Base-by-base conservation (phyloP, 2,329 filamentous ascomycete species). In the Colletotrichum graminicola region DNA sequence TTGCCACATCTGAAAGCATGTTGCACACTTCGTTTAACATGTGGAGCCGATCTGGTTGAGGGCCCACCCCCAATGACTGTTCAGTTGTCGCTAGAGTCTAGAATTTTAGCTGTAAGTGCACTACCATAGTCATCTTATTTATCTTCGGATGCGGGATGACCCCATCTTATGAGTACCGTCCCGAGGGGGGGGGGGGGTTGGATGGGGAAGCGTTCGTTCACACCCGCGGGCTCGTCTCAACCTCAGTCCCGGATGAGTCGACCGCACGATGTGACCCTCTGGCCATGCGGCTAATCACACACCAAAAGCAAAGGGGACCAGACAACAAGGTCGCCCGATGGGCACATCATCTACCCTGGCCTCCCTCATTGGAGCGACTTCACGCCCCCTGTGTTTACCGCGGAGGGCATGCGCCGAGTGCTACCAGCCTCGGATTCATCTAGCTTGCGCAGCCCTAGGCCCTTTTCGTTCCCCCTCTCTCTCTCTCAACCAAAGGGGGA, bases 331-430 rank as follows among this genome's bases (percentile, higher is more conserved):
- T 67, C 43, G 56, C 54, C 69, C 47, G 55, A 69, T 69, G 65
- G 41, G 54, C 54, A 34, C 67, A n/a, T 49, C 11, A 23, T 26
- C 65, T 16, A 12, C 66, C 69, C 54, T 23, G 54, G 26, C 52
- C 49, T 56, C 43, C 45, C 65, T 72, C 47, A 72, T 72, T 72
- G 69, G 69, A 72, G 69, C 69, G 59, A 66, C 67, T 64, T 64
- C 32, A 21, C 23, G 14, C 18, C 49, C 32, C 26, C 65, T 69
- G 65, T 59, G 45, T 54, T 55, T 41, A 64, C 29, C 66, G 45
- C 69, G 69, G 69, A 72, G 66, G 69, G 41, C 52, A 60, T 36
- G 51, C 69, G 47, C 69, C 69, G 69, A 72, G 66, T 72, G 51
- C 69, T 43, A 68, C 47, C 59, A 45, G 54, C 66, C 60, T 69